Conservation (phyloP, 176 grass and related monocot genomes). For the Hordeum vulgare region MorexV3_pseudomolecules_assembly NC_058521.1:609815588-609816087, state of each 20-base stretch:
- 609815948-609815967: not conserved
- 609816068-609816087: not conserved
- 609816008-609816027: not conserved
- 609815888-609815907: not conserved
- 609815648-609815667: not conserved
- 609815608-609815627: constrained; percentile 79
- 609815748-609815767: constrained; percentile 4
- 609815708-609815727: not conserved
- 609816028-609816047: not conserved
- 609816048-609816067: not conserved
- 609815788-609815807: constrained; percentile 96
- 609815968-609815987: not conserved
- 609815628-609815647: constrained; percentile 93
- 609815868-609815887: constrained; percentile 73
- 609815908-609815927: not conserved
- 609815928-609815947: not conserved
- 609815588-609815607: constrained; percentile 75
- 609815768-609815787: constrained; percentile 84
- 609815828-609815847: constrained; percentile 86
- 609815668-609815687: constrained; percentile 14
- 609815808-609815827: constrained; percentile 85
- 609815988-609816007: not conserved
- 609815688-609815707: not conserved
- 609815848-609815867: constrained; percentile 88
- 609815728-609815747: constrained; percentile 22